These are phyloP conservation scores for Phytophthora boehmeriae DNA, from an alignment of 352 stramenopile genomes.

Conservation along the genomic window DNA sequence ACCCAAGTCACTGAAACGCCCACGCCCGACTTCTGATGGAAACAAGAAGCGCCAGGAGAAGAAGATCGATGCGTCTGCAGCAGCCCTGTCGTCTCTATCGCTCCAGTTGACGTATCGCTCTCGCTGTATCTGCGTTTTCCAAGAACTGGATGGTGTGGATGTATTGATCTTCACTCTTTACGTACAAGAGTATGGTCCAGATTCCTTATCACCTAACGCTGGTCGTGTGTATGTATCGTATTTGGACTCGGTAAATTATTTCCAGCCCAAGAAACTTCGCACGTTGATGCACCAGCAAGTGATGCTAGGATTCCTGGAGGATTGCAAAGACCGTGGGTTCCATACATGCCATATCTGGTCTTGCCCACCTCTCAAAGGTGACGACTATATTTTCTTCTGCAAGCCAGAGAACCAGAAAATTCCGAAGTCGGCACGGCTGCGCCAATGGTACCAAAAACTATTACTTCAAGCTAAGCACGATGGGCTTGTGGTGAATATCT, in stretches of 20 bases:
- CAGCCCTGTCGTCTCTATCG: slow-evolving; percentile 30
- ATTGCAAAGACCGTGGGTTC: slow-evolving; percentile 88
- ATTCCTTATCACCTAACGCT: slow-evolving; percentile 76
- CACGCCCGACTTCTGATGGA: slow-evolving; percentile 34
- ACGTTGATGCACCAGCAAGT: slow-evolving; percentile 91
- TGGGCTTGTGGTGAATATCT: slow-evolving; percentile 80
- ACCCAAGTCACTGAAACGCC: slow-evolving; percentile 76
- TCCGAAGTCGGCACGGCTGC: slow-evolving; percentile 84
- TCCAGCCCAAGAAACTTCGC: slow-evolving; percentile 87
- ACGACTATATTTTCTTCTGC: slow-evolving; percentile 93
- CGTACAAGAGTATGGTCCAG: slow-evolving; percentile 86
- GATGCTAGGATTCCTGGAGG: slow-evolving; percentile 87
- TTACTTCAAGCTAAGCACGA: slow-evolving; percentile 83
- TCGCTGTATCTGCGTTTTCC: slow-evolving; percentile 91
- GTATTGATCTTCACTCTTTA: slow-evolving; percentile 91
- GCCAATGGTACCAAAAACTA: slow-evolving; percentile 89
- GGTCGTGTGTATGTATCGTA: slow-evolving; percentile 90
- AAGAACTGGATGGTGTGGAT: slow-evolving; percentile 88
- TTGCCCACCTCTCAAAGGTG: slow-evolving; percentile 86
- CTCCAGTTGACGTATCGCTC: slow-evolving; percentile 86
- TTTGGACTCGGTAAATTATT: slow-evolving; percentile 90
- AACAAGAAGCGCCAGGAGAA: slow-evolving; percentile 20
- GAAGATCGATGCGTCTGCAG: slow-evolving; percentile 20
- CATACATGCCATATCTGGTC: slow-evolving; percentile 91
- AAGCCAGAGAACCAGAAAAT: slow-evolving; percentile 92